Percentiles rank a stretch among this genome's conserved stretches.
These are phyloP conservation scores for Huntiella decipiens DNA, from an alignment of 2,329 filamentous ascomycete genomes.

Conservation along the genomic window DNA sequence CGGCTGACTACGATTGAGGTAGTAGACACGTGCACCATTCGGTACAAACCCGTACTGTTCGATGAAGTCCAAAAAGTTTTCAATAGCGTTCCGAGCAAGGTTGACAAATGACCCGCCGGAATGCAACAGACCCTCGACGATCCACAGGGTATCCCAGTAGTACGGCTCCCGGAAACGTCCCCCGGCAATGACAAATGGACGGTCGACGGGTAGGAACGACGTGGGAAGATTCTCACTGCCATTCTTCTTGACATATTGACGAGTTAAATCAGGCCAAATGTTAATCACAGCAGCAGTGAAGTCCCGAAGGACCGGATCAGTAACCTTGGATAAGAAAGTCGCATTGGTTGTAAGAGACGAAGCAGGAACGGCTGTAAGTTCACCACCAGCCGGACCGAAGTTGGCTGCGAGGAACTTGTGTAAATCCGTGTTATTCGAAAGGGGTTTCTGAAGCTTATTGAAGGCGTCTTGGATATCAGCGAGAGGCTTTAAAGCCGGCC, in stretches of 20 bases:
- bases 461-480: conserved; percentile 43
- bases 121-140: conserved; percentile 44
- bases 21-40: conserved; percentile 49
- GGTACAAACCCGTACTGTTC: conserved; percentile 47
- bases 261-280: conserved; percentile 50
- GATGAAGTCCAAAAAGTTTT: conserved; percentile 50
- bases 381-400: conserved; percentile 44
- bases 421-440: conserved; percentile 43
- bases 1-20: conserved; percentile 49
- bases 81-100: conserved; percentile 47
- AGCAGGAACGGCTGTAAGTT: conserved; percentile 34
- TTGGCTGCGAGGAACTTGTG: conserved; percentile 41
- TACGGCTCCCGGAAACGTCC: conserved; percentile 54
- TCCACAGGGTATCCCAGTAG: conserved; percentile 56
- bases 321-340: conserved; percentile 35
- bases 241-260: conserved; percentile 32
- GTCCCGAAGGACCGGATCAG: conserved; percentile 38
- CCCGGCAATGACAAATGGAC: conserved; percentile 50
- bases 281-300: conserved; percentile 45
- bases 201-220: conserved; percentile 47
- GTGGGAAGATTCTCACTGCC: conserved; percentile 41
- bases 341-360: conserved; percentile 35
- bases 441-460: conserved; percentile 36
- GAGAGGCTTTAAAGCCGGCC: conserved; percentile 40
- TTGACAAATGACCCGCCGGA: conserved; percentile 43